Base-by-base conservation (phyloP, 768 basidiomycete species). In the Lenzites betulinus region DNA sequence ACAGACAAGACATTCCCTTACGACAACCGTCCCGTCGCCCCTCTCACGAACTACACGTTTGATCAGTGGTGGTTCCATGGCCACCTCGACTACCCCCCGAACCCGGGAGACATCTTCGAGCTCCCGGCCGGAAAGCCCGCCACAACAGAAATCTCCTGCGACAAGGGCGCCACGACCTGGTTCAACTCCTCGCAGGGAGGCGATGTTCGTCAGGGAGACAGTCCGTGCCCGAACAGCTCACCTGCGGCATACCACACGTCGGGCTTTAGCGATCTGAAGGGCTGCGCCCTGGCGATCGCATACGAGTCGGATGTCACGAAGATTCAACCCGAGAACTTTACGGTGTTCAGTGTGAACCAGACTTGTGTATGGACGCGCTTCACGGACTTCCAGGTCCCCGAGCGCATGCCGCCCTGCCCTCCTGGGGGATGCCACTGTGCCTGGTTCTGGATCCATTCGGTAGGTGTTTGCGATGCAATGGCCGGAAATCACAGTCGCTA, bases 361-460 rank as follows among this genome's bases (percentile, higher is more conserved):
- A 87, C 84, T 0, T 90, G 89, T 63, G 89, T 90, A 0, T 92
- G 86, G 86, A 80, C 75, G 23, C 78, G 88, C 20, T 83, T 84
- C 69, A 91, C 87, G 7, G 82, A 84, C 51, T 92, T 92, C 64
- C 68, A 80, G 48, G 87, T 92, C 6, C 91, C 90, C 0, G 78
- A 68, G 18, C 74, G 73, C 12, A 86, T 92, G 85, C 90, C 90
- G 0, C 75, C 86, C 9, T 91, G 89, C 65, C 86, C 87, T 0
- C 65, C 77, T 0, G 82, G 81, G 18, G 82, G 82, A 20, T 91
- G 89, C 66, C 79, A 79, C 33, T 92, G 89, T 71, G 83, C 88
- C 2, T 90, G 82, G 74, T 88, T 88, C 69, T 90, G 87, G 89
- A 83, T 89, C 25, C 86, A 90, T 70, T 80, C 83, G 0, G 81